Conservation (phyloP, 805 yeast species). For the Candida anglica region DNA sequence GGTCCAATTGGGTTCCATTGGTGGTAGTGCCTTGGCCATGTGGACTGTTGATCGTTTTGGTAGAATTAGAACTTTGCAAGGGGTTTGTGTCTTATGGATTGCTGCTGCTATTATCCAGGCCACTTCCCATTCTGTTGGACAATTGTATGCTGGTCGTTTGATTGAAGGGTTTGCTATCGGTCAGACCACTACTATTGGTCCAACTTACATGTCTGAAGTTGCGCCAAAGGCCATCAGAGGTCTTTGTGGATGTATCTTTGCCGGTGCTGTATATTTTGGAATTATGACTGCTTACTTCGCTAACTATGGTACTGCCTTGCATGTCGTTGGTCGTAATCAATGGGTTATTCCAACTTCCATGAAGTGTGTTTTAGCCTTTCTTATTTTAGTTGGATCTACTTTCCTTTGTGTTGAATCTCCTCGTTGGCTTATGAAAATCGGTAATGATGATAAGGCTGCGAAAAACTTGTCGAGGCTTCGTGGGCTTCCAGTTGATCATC, state of each 20-base stretch:
- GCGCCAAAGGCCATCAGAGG: slow-evolving; percentile 52
- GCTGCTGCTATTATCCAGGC: slow-evolving; percentile 44
- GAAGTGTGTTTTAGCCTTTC: slow-evolving; percentile 45
- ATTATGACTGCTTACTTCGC: slow-evolving; percentile 44
- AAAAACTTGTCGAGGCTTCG: slow-evolving; percentile 37
- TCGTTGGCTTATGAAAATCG: slow-evolving; percentile 45
- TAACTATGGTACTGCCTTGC: slow-evolving; percentile 23
- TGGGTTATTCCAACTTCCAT: slow-evolving; percentile 49
- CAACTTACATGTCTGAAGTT: slow-evolving; percentile 48
- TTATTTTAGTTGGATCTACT: slow-evolving; percentile 36
- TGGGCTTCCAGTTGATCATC: slow-evolving; percentile 40
- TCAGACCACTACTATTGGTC: slow-evolving; percentile 51
- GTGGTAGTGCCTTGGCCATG: slow-evolving; percentile 44
- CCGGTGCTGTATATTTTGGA: slow-evolving; percentile 57
- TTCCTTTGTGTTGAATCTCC: slow-evolving; percentile 44
- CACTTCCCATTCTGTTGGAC: slow-evolving; percentile 41
- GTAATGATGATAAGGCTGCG: slow-evolving; percentile 33
- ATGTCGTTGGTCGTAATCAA: slow-evolving; percentile 24
- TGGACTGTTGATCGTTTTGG: slow-evolving; percentile 47
- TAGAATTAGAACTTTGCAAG: slow-evolving; percentile 43
- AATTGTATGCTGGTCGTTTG: slow-evolving; percentile 49
- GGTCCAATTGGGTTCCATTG: slow-evolving; percentile 54
- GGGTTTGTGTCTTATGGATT: slow-evolving; percentile 39
- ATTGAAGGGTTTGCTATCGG: slow-evolving; percentile 51
- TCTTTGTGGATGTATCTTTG: slow-evolving; percentile 44